Base-by-base conservation (phyloP, 2,329 filamentous ascomycete species). In the Juglanconis juglandina region DNA sequence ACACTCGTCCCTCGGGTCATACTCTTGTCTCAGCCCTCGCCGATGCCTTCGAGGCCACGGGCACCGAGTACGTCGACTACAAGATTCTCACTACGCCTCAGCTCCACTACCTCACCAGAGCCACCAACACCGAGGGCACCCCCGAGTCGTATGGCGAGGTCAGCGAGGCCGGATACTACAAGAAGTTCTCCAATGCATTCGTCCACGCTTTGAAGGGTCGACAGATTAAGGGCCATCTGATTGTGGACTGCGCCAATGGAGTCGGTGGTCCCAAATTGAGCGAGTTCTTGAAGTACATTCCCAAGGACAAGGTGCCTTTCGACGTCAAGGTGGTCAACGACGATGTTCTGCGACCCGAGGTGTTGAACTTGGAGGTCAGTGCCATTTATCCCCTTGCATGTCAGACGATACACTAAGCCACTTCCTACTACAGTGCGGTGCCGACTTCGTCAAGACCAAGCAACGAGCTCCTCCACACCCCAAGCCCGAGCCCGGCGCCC, bases 401-500 rank as follows among this genome's bases (percentile, higher is more conserved):
- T 3, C 30, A n/a, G 3, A 8, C 17, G 9, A 13, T 17, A 30
- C 52, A 37, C 53, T 57, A 44, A 61, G 37, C 56, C 68, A 68
- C 24, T 62, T 50, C 11, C 33, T 58, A 54, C 64, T 62, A 33
- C 68, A 96, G 87, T 96, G 91, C 71, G 95, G 95, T 74, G 95
- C 95, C 71, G 95, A 99, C 76, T 98, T 87, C 68, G 95, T 99
- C 76, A 99, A 99, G 81, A 98, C 95, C 17, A 92, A 92, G 77
- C 95, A 99, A 79, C 87, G 92, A 65, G 90, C 92, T 62, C 95
- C 95, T 55, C 90, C 90, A 47, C 88, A 80, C 35, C 94, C 92
- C 57, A 92, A 93, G 73, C 90, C 90, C 48, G 82, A 86, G 37
- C 82, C 86, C 1, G 87, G 89, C 58, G 88, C 89, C 65, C 89